Conservation (phyloP, 2,329 filamentous ascomycete species). For the Botrytis deweyae region DNA sequence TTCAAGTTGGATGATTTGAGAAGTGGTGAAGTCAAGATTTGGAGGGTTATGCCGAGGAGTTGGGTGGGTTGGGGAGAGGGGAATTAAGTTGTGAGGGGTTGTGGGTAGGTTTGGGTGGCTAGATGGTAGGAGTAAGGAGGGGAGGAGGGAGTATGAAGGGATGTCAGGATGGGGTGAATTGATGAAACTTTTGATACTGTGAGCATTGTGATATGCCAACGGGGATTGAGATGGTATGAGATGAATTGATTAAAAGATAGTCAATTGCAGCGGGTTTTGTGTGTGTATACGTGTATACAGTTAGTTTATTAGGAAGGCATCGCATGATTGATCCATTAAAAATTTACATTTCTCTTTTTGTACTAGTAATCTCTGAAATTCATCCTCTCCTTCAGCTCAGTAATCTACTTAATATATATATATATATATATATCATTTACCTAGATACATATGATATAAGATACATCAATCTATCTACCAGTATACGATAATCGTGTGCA, state of each 20-base stretch:
- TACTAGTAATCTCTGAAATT: not conserved
- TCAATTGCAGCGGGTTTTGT: slow-evolving; percentile 10
- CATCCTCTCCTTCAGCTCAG: not conserved
- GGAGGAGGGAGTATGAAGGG: not conserved
- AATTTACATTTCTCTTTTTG: not conserved
- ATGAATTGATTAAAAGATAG: not conserved
- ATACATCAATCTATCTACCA: not conserved
- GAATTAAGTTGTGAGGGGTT: not conserved
- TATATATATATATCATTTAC: not conserved
- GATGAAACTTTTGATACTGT: not conserved
- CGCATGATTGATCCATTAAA: slow-evolving; percentile 17
- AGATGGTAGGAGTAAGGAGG: not conserved
- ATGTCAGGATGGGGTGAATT: slow-evolving; percentile 5
- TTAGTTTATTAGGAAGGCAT: slow-evolving; percentile 19
- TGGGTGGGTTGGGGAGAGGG: slow-evolving; percentile 79
- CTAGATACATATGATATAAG: not conserved
- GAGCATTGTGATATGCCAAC: not conserved
- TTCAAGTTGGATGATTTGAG: slow-evolving; percentile 90
- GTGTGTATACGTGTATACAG: slow-evolving; percentile 15
- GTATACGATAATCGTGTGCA: not conserved
- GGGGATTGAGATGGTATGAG: not conserved
- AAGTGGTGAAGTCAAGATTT: slow-evolving; percentile 94
- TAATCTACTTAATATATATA: not conserved
- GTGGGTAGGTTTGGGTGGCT: not conserved
- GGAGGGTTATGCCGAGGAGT: slow-evolving; percentile 86